phyloP scores from a whole-genome alignment of 2,329 filamentous ascomycete species.

The Hypoxylon sp. region DNA sequence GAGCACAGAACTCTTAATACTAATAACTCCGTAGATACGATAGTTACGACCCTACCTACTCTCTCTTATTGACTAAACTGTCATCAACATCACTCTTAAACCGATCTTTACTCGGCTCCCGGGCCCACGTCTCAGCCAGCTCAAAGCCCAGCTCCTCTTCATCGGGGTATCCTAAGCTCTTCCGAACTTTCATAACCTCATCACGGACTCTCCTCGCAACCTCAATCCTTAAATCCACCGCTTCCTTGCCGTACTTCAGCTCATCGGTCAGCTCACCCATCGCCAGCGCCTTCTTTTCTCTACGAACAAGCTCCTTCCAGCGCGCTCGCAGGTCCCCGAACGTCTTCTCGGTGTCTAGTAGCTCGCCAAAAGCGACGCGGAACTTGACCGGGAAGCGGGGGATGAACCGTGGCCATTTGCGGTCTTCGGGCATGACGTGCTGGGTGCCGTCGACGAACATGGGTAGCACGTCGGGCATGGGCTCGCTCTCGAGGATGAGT shows the following conservation, averaged over 20 bases:
- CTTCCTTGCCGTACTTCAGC: slow-evolving; percentile 80
- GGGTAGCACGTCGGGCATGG: slow-evolving; percentile 88
- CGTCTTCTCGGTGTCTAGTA: slow-evolving; percentile 77
- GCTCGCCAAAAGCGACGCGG: slow-evolving; percentile 83
- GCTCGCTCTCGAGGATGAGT: slow-evolving; percentile 89
- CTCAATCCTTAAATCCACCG: slow-evolving; percentile 81
- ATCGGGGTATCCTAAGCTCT: slow-evolving; percentile 79
- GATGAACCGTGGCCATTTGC: slow-evolving; percentile 83
- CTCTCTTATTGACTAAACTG: slow-evolving; percentile 61
- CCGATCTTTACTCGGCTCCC: slow-evolving; percentile 63
- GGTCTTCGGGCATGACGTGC: slow-evolving; percentile 87
- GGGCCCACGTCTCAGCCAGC: slow-evolving; percentile 84
- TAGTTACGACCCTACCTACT: slow-evolving; percentile 37
- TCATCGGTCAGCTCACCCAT: slow-evolving; percentile 77
- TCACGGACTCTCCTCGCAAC: slow-evolving; percentile 83
- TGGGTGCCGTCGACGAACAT: slow-evolving; percentile 96
- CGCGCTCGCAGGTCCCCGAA: slow-evolving; percentile 83
- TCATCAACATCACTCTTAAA: slow-evolving; percentile 70
- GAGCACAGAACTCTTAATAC: not conserved
- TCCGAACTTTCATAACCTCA: slow-evolving; percentile 84
- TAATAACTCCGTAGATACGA: not conserved
- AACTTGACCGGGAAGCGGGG: slow-evolving; percentile 81
- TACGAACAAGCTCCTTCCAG: slow-evolving; percentile 78
- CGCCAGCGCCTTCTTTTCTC: slow-evolving; percentile 58
- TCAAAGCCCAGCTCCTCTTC: slow-evolving; percentile 77